These are phyloP conservation scores for Aspergillus sp. DNA, from an alignment of 2,329 filamentous ascomycete genomes.

Conservation along the genomic window DNA sequence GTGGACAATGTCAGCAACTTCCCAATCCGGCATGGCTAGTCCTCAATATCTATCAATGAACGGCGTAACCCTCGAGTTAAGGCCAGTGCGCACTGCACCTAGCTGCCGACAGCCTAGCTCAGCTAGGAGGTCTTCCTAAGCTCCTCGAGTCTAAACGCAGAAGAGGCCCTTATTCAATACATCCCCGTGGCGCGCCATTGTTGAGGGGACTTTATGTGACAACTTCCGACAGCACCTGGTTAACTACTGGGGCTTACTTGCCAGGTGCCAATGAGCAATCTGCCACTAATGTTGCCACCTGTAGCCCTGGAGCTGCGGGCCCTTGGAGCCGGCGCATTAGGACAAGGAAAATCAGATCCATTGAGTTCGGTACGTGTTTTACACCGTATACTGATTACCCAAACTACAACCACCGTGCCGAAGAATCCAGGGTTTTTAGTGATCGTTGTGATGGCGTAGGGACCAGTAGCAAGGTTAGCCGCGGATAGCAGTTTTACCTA, in stretches of 20 bases:
- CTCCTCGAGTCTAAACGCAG: too few relatives aligned
- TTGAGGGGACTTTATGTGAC: too few relatives aligned
- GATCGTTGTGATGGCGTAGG: not conserved
- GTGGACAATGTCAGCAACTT: constrained; percentile 2
- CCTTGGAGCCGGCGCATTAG: not conserved
- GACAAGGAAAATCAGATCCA: not conserved
- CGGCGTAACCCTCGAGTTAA: not conserved
- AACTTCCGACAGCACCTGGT: too few relatives aligned
- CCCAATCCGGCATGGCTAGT: not conserved
- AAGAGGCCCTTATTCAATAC: too few relatives aligned
- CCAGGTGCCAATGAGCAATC: too few relatives aligned
- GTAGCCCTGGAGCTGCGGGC: not conserved
- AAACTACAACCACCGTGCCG: not conserved
- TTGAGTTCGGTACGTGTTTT: not conserved
- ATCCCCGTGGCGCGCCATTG: too few relatives aligned
- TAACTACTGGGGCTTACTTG: too few relatives aligned
- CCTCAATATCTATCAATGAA: not conserved
- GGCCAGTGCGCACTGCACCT: not conserved
- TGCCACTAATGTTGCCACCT: not conserved
- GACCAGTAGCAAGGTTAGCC: not conserved
- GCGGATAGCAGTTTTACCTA: not conserved
- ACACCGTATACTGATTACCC: not conserved
- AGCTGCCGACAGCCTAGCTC: not conserved
- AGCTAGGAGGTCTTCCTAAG: not conserved
- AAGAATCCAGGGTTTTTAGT: not conserved